These are phyloP conservation scores for Talaromyces nanjingensis DNA, from an alignment of 495 filamentous ascomycete species.

Conservation along the genomic window DNA sequence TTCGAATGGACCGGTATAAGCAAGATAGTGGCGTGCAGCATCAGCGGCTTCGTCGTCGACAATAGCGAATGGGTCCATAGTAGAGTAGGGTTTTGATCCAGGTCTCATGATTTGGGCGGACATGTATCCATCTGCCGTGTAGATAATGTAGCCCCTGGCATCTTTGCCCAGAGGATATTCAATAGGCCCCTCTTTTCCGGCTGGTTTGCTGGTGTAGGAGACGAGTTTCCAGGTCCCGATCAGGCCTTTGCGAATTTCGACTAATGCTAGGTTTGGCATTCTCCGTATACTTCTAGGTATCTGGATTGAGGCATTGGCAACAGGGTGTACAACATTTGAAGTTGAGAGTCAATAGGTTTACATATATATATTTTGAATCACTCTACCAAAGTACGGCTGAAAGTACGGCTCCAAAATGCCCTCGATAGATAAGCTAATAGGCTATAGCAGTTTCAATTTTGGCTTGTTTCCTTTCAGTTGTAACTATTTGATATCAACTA, in stretches of 20 bases:
- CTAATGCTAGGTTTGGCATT: neutral
- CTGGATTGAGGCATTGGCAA: neutral
- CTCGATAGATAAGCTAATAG: neutral
- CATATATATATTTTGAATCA: neutral
- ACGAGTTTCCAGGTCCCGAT: conserved; percentile 2
- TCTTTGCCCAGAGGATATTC: conserved; percentile 18
- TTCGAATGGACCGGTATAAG: conserved; percentile 18
- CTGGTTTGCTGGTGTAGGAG: neutral
- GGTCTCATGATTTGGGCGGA: conserved; percentile 22
- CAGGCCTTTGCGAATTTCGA: neutral
- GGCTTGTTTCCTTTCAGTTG: neutral
- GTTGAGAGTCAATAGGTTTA: neutral
- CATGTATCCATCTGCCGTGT: conserved; percentile 25
- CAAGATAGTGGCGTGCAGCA: conserved; percentile 19
- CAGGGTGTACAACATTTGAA: neutral
- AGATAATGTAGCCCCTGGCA: conserved; percentile 21
- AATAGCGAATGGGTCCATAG: conserved; percentile 9
- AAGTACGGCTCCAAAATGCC: too few species aligned
- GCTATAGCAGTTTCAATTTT: neutral
- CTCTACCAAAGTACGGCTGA: neutral
- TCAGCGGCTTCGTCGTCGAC: conserved; percentile 21
- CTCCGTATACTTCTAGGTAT: neutral
- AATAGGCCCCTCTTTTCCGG: neutral
- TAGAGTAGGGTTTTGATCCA: conserved; percentile 17
- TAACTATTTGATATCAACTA: neutral